Conservation (phyloP, 495 filamentous ascomycete species). For the Bacidia gigantensis region DNA sequence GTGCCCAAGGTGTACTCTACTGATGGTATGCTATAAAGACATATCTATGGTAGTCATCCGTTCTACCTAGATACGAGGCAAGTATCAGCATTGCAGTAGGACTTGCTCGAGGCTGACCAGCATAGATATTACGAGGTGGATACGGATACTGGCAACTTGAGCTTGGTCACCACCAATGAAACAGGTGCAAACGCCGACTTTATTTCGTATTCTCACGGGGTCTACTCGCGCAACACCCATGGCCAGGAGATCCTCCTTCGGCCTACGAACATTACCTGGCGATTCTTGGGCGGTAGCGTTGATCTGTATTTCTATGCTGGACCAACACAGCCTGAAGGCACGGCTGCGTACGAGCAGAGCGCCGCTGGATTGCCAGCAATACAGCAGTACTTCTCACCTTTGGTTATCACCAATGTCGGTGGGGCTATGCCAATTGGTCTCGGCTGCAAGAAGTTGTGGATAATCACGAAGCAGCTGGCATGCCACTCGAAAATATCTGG, state of each 20-base stretch:
- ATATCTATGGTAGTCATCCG: slow-evolving; percentile 47
- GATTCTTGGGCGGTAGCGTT: slow-evolving; percentile 48
- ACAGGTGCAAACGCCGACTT: slow-evolving; percentile 43
- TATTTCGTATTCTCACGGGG: slow-evolving; percentile 45
- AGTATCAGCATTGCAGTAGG: background rate
- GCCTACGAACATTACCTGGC: slow-evolving; percentile 60
- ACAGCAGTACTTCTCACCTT: slow-evolving; percentile 51
- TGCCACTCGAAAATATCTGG: slow-evolving; percentile 58
- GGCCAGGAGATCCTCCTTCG: slow-evolving; percentile 60
- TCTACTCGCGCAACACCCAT: slow-evolving; percentile 53
- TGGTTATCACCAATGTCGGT: slow-evolving; percentile 52
- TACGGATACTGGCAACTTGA: slow-evolving; percentile 33
- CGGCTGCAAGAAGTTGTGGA: slow-evolving; percentile 40
- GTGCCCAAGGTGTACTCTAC: background rate
- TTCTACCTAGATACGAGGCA: slow-evolving; percentile 46
- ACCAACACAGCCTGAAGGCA: slow-evolving; percentile 41
- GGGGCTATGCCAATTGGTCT: slow-evolving; percentile 51
- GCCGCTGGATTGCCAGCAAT: slow-evolving; percentile 47
- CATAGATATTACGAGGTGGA: slow-evolving; percentile 43
- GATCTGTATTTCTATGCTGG: slow-evolving; percentile 52
- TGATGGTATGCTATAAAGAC: slow-evolving; percentile 23
- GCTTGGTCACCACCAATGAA: slow-evolving; percentile 39
- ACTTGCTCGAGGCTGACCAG: background rate
- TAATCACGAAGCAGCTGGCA: slow-evolving; percentile 44
- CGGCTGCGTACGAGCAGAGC: slow-evolving; percentile 40